Evolutionary conservation across 176 grass and related monocot species (phyloP), one percentile per base, ranked within the genome.

Genomic region (Oropetium thomaeum): DNA sequence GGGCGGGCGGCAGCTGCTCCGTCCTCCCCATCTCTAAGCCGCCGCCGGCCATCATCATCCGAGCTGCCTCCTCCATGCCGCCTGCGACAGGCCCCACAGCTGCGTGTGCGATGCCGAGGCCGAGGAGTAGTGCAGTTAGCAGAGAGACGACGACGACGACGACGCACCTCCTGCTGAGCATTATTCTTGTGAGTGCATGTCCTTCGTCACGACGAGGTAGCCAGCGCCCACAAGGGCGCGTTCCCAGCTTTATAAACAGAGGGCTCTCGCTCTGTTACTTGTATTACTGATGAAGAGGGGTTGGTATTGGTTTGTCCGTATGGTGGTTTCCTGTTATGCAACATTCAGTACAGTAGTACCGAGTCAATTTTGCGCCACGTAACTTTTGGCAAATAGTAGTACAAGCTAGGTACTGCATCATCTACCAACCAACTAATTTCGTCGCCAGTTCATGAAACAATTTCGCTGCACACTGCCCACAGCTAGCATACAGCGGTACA

Each of bases 361-460:
- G n/a, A n/a, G n/a, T 40, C 73, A 54, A 12, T 34, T n/a, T 60
- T 11, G 15, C 31, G 26, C 26, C 12, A 28, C 45, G 65, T 52
- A 66, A 44, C 47, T 64, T 81, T 65, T 19, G 34, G 51, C 44
- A 10, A 44, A 34, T 51, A 27, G 11, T 10, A 7, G 39, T 45
- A 19, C 17, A 48, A 5, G 20, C 10, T 67, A 29, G 4, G 11
- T 14, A 41, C 7, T 41, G 8, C 35, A 45, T 16, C 35, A 70
- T 62, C 43, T 29, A 29, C 81, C 34, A 83, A 83, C 73, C 43
- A 53, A 53, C 19, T n/a, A n/a, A n/a, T 70, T 70, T 77, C 20
- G 39, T 33, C 68, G 54, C 73, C 44, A 42, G 70, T 83, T 62
- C 31, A 69, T 69, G 72, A 14, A 27, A 1, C 13, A 41, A 2